Conservation (phyloP, 768 basidiomycete species). For the Podaxis carcinomalis region DNA sequence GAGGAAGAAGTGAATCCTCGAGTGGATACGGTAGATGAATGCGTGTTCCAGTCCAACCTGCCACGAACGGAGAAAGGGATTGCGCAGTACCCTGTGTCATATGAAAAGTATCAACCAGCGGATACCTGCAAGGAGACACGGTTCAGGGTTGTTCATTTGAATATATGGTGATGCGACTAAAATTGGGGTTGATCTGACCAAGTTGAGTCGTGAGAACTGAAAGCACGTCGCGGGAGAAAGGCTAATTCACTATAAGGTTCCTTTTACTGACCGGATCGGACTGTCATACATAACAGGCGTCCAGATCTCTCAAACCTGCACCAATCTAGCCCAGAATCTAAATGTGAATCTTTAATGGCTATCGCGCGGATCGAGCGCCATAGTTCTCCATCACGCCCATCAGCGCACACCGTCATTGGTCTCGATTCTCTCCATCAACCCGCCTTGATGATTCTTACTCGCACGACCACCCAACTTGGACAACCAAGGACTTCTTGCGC, state of each 20-base stretch:
- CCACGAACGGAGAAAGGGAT: neutral
- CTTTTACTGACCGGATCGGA: slow-evolving; percentile 3
- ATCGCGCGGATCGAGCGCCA: slow-evolving; percentile 11
- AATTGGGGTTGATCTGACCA: neutral
- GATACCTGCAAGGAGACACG: neutral
- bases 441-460: neutral
- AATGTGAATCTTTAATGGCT: neutral
- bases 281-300: neutral
- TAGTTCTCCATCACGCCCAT: neutral
- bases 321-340: neutral
- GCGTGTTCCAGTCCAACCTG: neutral
- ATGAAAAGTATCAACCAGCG: neutral
- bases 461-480: neutral
- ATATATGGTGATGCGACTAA: neutral
- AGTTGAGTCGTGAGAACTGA: slow-evolving; percentile 4
- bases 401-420: neutral
- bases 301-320: slow-evolving; percentile 7
- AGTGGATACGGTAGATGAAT: neutral
- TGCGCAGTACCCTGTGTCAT: neutral
- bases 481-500: neutral
- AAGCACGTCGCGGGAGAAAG: slow-evolving; percentile 12
- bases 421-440: neutral
- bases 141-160: neutral
- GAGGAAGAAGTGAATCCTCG: too few species aligned
- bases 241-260: slow-evolving; percentile 2